Conservation (phyloP, 73 alveolate genomes). For the Paramecium caudatum region DNA sequence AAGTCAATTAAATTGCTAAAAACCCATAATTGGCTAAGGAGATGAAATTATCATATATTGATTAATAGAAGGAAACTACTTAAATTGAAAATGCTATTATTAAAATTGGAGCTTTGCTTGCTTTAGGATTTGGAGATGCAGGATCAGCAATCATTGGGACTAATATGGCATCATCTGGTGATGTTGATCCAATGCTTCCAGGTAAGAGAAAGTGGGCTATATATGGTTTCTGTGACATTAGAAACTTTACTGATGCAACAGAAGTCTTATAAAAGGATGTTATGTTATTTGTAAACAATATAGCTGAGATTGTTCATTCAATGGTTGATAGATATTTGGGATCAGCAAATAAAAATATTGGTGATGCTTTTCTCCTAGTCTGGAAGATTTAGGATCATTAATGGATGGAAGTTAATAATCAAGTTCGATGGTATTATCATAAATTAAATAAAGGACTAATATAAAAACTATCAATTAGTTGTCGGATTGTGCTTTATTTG, state of each 20-base stretch:
- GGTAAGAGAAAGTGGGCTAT: slow-evolving; percentile 87
- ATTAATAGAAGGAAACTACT: slow-evolving; percentile 85
- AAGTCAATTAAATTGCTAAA: slow-evolving; percentile 83
- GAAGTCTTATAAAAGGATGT: slow-evolving; percentile 94
- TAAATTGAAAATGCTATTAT: slow-evolving; percentile 97
- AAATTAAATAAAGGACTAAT: slow-evolving; percentile 74
- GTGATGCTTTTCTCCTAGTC: slow-evolving; percentile 99
- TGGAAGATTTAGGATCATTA: slow-evolving; percentile 95
- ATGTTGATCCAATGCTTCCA: slow-evolving; percentile 87
- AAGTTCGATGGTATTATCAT: slow-evolving; percentile 77
- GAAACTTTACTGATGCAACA: slow-evolving; percentile 91
- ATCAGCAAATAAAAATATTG: slow-evolving; percentile 99
- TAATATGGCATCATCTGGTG: slow-evolving; percentile 85
- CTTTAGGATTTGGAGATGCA: slow-evolving; percentile 93
- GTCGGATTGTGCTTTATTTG: slow-evolving; percentile 94
- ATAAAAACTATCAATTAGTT: slow-evolving; percentile 85
- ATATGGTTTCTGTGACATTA: slow-evolving; percentile 93
- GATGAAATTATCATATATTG: slow-evolving; percentile 66
- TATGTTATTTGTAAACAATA: slow-evolving; percentile 98
- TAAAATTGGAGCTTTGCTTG: slow-evolving; percentile 91
- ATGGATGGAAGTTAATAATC: slow-evolving; percentile 71
- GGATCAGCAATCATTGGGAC: slow-evolving; percentile 84
- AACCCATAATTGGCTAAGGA: slow-evolving; percentile 83
- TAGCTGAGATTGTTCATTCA: slow-evolving; percentile 98
- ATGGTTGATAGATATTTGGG: slow-evolving; percentile 95